These are phyloP conservation scores for Mycena metata DNA, from an alignment of 768 basidiomycete genomes.

Conservation along the genomic window DNA sequence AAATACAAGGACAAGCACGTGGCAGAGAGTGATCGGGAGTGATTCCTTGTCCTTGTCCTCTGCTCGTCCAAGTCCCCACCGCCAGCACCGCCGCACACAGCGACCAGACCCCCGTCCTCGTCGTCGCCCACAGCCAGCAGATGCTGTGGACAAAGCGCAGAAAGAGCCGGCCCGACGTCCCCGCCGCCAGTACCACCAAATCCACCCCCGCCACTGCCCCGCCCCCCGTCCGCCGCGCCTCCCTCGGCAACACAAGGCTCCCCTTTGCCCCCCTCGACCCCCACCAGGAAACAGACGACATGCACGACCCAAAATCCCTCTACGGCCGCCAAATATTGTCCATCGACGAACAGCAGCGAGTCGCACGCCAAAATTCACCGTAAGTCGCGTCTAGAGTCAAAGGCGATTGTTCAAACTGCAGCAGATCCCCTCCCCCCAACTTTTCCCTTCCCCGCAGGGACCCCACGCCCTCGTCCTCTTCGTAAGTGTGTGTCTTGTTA, in stretches of 20 bases:
- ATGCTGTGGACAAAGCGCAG: slow-evolving; percentile 37
- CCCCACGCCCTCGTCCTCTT: not conserved
- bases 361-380: slow-evolving; percentile 20
- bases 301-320: slow-evolving; percentile 24
- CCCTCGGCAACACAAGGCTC: slow-evolving; percentile 30
- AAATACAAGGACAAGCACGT: not conserved
- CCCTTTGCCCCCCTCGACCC: slow-evolving; percentile 34
- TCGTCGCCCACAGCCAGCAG: slow-evolving; percentile 1
- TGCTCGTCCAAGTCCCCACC: not conserved
- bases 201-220: not conserved
- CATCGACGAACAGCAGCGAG: slow-evolving; percentile 29
- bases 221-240: slow-evolving; percentile 26
- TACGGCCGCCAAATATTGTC: slow-evolving; percentile 29
- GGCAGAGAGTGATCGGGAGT: not conserved
- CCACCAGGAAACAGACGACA: slow-evolving; percentile 16
- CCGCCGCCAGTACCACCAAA: not conserved
- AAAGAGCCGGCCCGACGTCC: slow-evolving; percentile 31
- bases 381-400: not conserved
- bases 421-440: slow-evolving; percentile 30
- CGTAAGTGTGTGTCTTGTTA: not conserved
- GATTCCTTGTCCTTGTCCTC: not conserved
- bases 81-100: slow-evolving; percentile 5
- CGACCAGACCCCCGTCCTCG: slow-evolving; percentile 12
- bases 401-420: not conserved
- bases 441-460: slow-evolving; percentile 29